Evolutionary conservation across 2,329 filamentous ascomycete genomes (phyloP).

Genomic region (Teratosphaeria gauchensis): DNA sequence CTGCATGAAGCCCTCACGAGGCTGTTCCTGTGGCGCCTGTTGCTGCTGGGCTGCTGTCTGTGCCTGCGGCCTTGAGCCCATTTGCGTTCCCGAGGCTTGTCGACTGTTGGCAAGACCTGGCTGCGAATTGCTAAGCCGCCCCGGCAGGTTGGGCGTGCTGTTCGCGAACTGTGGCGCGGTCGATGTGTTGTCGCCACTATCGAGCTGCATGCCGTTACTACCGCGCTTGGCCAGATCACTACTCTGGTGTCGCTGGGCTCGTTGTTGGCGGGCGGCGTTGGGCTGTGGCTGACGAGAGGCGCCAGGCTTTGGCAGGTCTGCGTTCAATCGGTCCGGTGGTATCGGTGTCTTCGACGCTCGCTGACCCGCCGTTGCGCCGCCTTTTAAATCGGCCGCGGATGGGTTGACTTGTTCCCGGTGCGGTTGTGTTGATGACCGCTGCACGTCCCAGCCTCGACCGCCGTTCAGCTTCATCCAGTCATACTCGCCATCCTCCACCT

Average conservation of each 20-base stretch:
- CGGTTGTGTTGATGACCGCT: constrained; percentile 56
- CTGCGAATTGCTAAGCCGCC: constrained; percentile 8
- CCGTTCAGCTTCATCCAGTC: constrained; percentile 99
- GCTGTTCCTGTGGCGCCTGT: constrained; percentile 52
- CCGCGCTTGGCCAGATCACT: constrained; percentile 52
- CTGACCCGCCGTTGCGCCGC: constrained; percentile 28
- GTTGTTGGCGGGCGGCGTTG: constrained; percentile 56
- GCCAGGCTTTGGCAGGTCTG: constrained; percentile 48
- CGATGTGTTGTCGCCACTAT: constrained; percentile 65
- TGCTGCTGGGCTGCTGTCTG: constrained; percentile 33
- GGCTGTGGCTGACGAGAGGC: constrained; percentile 49
- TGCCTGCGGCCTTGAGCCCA: constrained; percentile 30
- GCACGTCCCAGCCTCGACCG: constrained; percentile 83
- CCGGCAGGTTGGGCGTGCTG: constrained; percentile 56
- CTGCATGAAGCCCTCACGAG: constrained; percentile 62
- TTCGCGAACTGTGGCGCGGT: constrained; percentile 96
- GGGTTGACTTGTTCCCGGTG: constrained; percentile 67
- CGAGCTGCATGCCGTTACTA: constrained; percentile 69
- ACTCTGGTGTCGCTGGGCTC: constrained; percentile 19
- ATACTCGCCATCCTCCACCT: constrained; percentile 95
- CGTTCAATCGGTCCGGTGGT: constrained; percentile 37
- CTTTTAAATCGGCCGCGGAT: constrained; percentile 72
- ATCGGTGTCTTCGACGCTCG: constrained; percentile 46
- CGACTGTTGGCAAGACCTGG: constrained; percentile 2
- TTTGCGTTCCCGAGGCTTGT: constrained; percentile 27